Conservation (phyloP, 1,139 yeast species). For the Geotrichum restrictum region DNA sequence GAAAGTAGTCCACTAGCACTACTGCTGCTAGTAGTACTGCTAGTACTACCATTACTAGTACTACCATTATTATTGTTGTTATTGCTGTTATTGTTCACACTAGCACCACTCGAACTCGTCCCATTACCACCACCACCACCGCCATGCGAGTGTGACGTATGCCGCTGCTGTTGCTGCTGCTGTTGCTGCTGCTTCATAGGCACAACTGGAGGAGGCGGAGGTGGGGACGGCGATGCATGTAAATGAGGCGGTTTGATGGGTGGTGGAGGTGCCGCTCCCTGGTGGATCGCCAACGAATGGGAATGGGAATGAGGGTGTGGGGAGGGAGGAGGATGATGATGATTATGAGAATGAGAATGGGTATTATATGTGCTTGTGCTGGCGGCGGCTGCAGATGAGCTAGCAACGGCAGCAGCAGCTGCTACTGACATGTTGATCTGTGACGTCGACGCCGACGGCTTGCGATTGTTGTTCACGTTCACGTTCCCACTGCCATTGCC, state of each 20-base stretch:
- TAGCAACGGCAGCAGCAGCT: background rate
- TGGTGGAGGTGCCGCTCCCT: conserved; percentile 8
- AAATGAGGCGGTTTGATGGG: conserved; percentile 18
- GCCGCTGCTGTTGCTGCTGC: conserved; percentile 6
- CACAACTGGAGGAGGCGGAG: too few relatives aligned
- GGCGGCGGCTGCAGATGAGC: background rate
- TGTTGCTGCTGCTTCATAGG: too few relatives aligned
- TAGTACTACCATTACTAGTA: background rate
- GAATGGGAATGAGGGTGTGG: background rate
- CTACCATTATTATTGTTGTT: background rate
- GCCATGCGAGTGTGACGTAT: too few relatives aligned
- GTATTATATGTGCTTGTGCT: background rate
- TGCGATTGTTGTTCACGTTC: background rate
- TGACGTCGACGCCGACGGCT: background rate
- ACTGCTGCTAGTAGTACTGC: background rate
- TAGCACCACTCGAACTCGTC: too few relatives aligned
- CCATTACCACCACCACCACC: too few relatives aligned
- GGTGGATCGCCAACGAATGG: background rate
- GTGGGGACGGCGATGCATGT: conserved; percentile 6
- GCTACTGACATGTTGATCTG: background rate
- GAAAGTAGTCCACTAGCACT: too few relatives aligned
- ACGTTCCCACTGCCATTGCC: background rate
- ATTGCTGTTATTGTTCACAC: background rate
- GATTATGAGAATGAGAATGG: background rate
- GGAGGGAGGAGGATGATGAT: background rate